Evolutionary conservation across 495 filamentous ascomycete genomes (phyloP).

Genomic region (Lophiotrema nucula): DNA sequence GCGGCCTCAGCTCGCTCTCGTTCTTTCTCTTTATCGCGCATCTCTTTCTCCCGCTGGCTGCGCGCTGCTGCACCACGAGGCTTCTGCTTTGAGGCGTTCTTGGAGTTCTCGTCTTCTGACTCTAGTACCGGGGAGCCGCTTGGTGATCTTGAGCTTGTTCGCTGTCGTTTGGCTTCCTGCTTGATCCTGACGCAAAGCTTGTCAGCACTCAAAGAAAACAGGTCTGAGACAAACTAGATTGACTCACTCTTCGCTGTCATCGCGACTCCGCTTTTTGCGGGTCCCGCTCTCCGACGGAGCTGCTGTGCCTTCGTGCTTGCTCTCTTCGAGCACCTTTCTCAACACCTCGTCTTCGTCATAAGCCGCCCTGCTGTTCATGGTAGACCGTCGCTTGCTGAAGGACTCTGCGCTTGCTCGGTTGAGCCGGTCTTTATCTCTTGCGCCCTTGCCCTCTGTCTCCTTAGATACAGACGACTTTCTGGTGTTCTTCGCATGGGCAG

Average conservation of each 20-base stretch:
- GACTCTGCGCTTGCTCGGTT: constrained; percentile 39
- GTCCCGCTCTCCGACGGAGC: constrained; percentile 53
- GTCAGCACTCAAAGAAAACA: constrained; percentile 5
- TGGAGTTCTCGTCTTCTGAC: constrained; percentile 69
- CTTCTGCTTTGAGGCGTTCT: constrained; percentile 58
- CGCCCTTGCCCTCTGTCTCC: constrained; percentile 50
- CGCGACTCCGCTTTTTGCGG: constrained; percentile 78
- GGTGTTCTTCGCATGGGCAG: constrained; percentile 46
- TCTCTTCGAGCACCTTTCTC: constrained; percentile 88
- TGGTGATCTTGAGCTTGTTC: constrained; percentile 67
- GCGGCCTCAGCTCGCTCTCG: constrained; percentile 65
- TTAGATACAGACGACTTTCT: constrained; percentile 60
- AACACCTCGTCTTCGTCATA: constrained; percentile 94
- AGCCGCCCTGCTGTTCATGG: constrained; percentile 95
- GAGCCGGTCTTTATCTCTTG: constrained; percentile 51
- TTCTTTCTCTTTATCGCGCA: constrained; percentile 66
- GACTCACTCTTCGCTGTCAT: constrained; percentile 90
- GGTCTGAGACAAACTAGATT: constrained; percentile 6
- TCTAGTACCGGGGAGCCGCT: constrained; percentile 55
- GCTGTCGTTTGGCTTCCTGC: constrained; percentile 63
- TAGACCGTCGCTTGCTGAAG: constrained; percentile 76
- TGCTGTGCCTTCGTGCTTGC: constrained; percentile 66
- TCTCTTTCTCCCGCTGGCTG: constrained; percentile 69
- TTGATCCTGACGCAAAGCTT: constrained; percentile 47
- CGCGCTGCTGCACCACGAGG: constrained; percentile 63